A percentile compares a stretch with the other conserved stretches of the same genome.
These are phyloP conservation scores for Zea luxurians DNA, from an alignment of 176 grass and related monocot genomes.

Conservation along the genomic window DNA sequence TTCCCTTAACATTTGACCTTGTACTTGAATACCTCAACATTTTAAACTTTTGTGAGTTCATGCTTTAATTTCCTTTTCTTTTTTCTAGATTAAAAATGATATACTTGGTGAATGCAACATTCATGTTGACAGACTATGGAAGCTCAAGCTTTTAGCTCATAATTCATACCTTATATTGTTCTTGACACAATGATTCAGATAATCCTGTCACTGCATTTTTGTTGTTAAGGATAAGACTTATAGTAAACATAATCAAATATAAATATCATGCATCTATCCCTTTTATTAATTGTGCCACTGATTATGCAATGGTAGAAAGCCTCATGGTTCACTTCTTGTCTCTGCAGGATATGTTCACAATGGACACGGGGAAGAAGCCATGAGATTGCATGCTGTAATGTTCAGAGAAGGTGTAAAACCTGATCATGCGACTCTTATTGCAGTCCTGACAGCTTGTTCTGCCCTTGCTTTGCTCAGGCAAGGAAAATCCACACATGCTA, in stretches of 20 bases:
- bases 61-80: not conserved
- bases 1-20: too few relatives aligned
- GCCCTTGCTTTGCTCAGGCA: conserved; percentile 70
- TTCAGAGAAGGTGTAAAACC: conserved; percentile 55
- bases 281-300: not conserved
- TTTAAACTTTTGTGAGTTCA: not conserved
- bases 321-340: conserved; percentile 28
- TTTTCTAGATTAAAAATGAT: not conserved
- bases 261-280: not conserved
- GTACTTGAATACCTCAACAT: not conserved
- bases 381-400: conserved; percentile 68
- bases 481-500: conserved; percentile 65
- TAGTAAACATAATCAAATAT: not conserved
- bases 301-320: conserved; percentile 12
- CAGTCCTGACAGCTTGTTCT: conserved; percentile 69
- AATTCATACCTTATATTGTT: not conserved
- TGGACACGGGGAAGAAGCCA: conserved; percentile 63
- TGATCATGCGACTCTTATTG: conserved; percentile 79
- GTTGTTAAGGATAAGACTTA: not conserved
- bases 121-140: not conserved
- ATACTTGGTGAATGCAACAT: not conserved
- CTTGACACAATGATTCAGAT: not conserved
- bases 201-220: not conserved
- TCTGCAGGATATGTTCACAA: conserved; percentile 86
- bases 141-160: not conserved